Percentiles rank a stretch among this genome's conserved stretches.
Evolutionary conservation across 345 rosid species (phyloP).

Genomic region (Zanthoxylum bungeanum): DNA sequence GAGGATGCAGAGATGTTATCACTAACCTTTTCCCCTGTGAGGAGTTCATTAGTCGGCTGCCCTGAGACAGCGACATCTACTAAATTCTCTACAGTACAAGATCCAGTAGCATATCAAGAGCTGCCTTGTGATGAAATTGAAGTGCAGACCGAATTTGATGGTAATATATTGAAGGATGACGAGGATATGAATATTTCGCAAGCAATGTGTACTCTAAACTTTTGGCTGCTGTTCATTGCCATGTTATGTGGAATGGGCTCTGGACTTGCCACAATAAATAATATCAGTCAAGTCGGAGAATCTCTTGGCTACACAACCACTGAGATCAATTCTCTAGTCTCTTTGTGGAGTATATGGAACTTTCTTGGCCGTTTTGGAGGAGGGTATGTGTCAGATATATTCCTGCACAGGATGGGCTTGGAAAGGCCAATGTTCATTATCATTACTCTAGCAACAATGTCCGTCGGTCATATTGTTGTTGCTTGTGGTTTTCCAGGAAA

Average conservation of each 20-base stretch:
- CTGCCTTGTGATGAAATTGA: slow-evolving; percentile 22
- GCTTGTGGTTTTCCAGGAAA: slow-evolving; percentile 67
- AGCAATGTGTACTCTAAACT: slow-evolving; percentile 48
- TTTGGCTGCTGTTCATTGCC: slow-evolving; percentile 75
- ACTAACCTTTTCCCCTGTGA: slow-evolving; percentile 26
- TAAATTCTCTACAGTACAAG: background rate
- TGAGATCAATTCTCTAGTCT: slow-evolving; percentile 66
- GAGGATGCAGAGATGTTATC: slow-evolving; percentile 30
- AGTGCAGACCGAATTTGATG: slow-evolving; percentile 16
- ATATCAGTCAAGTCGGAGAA: slow-evolving; percentile 77
- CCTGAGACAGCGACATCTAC: slow-evolving; percentile 7
- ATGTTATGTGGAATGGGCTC: slow-evolving; percentile 80
- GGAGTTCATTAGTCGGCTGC: slow-evolving; percentile 16
- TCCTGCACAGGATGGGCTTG: slow-evolving; percentile 64
- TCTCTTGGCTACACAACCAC: slow-evolving; percentile 62
- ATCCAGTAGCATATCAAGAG: slow-evolving; percentile 19
- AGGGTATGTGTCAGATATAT: slow-evolving; percentile 67
- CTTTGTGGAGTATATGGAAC: slow-evolving; percentile 87
- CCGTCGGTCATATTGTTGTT: slow-evolving; percentile 59
- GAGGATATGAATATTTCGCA: slow-evolving; percentile 46
- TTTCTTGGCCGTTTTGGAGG: slow-evolving; percentile 89
- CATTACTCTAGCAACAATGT: slow-evolving; percentile 55
- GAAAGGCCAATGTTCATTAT: slow-evolving; percentile 76
- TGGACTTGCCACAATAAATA: slow-evolving; percentile 71
- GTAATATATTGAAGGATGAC: slow-evolving; percentile 7